Conservation (phyloP, 1,139 yeast genomes). For the Kodamaea arcana region DNA sequence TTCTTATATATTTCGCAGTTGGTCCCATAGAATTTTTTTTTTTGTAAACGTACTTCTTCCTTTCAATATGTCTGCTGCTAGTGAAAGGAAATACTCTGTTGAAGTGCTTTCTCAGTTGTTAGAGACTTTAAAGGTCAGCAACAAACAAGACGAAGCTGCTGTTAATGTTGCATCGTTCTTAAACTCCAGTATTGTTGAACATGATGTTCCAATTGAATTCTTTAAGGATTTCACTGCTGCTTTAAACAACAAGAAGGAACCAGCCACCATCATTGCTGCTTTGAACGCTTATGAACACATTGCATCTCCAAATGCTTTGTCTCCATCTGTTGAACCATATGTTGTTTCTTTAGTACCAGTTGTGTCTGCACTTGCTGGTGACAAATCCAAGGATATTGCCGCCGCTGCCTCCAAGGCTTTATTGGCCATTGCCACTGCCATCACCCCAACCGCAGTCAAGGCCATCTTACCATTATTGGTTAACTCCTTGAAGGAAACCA, state of each 20-base stretch:
- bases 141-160: conserved; percentile 84
- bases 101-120: conserved; percentile 93
- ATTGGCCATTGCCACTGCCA: conserved; percentile 68
- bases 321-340: conserved; percentile 94
- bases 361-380: conserved; percentile 81
- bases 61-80: conserved; percentile 54
- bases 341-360: conserved; percentile 70
- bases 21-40: conserved; percentile 3
- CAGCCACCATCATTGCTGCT: conserved; percentile 64
- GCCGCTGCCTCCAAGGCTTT: conserved; percentile 70
- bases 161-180: conserved; percentile 87
- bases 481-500: conserved; percentile 63
- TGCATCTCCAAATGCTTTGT: conserved; percentile 72
- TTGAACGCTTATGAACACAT: conserved; percentile 82
- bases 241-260: conserved; percentile 74
- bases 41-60: conserved; percentile 6
- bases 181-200: conserved; percentile 97
- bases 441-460: conserved; percentile 93
- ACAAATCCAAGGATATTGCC: conserved; percentile 73
- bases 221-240: conserved; percentile 73
- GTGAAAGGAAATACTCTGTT: conserved; percentile 61
- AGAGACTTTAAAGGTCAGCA: conserved; percentile 90
- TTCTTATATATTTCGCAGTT: conserved; percentile 1
- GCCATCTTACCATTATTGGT: conserved; percentile 80
- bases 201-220: conserved; percentile 92